These are phyloP conservation scores for Ramularia endophylla DNA, from an alignment of 2,329 filamentous ascomycete species.

Conservation along the genomic window DNA sequence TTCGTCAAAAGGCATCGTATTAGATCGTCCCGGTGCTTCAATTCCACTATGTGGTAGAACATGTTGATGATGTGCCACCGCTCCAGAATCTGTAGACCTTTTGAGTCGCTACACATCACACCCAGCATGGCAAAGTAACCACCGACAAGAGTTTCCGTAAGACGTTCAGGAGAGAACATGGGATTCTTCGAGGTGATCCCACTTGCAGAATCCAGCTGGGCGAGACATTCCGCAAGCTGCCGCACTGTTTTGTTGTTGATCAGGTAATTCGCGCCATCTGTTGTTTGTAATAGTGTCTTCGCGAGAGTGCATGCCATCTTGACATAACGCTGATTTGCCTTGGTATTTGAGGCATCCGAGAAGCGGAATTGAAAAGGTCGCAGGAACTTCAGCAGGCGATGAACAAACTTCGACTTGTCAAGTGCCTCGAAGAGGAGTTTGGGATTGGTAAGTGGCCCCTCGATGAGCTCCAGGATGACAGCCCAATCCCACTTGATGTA, in stretches of 20 bases:
- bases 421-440: constrained; percentile 92
- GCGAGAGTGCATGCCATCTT: constrained; percentile 83
- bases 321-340: constrained; percentile 91
- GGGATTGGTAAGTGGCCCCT: constrained; percentile 83
- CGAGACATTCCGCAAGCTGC: constrained; percentile 91
- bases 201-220: constrained; percentile 84
- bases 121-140: constrained; percentile 95
- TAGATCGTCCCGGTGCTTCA: constrained; percentile 84
- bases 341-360: constrained; percentile 80
- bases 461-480: constrained; percentile 80
- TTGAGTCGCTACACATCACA: constrained; percentile 72
- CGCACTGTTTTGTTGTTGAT: constrained; percentile 87
- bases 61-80: constrained; percentile 99
- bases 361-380: constrained; percentile 96
- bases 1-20: constrained; percentile 83
- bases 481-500: constrained; percentile 98
- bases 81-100: constrained; percentile 84
- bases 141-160: constrained; percentile 79
- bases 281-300: constrained; percentile 75
- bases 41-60: constrained; percentile 97
- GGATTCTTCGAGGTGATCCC: constrained; percentile 70
- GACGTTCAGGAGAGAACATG: constrained; percentile 78
- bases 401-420: constrained; percentile 92
- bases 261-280: constrained; percentile 78
- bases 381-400: constrained; percentile 90